These are phyloP conservation scores for Diospyros kaki DNA, from an alignment of 148 eudicot genomes.

Conservation along the genomic window DNA sequence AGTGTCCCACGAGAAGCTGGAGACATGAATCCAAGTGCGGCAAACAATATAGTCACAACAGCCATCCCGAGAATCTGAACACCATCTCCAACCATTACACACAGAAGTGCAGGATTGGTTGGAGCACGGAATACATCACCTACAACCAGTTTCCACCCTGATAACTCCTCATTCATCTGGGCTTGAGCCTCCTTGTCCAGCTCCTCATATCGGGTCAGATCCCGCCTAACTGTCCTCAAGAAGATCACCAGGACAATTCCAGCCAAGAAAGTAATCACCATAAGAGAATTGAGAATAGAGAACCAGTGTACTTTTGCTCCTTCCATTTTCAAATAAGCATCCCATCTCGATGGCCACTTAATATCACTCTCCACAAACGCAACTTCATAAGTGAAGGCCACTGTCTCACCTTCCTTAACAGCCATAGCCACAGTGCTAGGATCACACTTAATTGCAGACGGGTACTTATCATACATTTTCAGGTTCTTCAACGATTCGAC, in stretches of 20 bases:
- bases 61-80: slow-evolving; percentile 38
- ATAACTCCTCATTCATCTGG: slow-evolving; percentile 28
- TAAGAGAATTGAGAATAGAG: slow-evolving; percentile 29
- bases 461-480: slow-evolving; percentile 25
- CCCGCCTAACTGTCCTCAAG: slow-evolving; percentile 33
- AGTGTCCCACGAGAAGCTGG: slow-evolving; percentile 39
- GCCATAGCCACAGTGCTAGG: slow-evolving; percentile 20
- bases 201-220: slow-evolving; percentile 34
- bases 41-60: slow-evolving; percentile 33
- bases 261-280: slow-evolving; percentile 38
- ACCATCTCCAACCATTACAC: slow-evolving; percentile 34
- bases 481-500: slow-evolving; percentile 14
- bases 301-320: slow-evolving; percentile 40
- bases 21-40: slow-evolving; percentile 40
- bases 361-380: slow-evolving; percentile 32
- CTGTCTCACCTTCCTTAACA: slow-evolving; percentile 25
- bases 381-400: slow-evolving; percentile 33
- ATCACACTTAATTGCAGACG: slow-evolving; percentile 25
- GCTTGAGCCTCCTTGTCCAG: slow-evolving; percentile 28
- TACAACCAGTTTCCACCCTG: slow-evolving; percentile 30
- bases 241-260: slow-evolving; percentile 37
- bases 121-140: slow-evolving; percentile 37
- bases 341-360: slow-evolving; percentile 42
- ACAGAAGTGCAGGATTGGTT: slow-evolving; percentile 22
- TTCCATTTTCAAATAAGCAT: slow-evolving; percentile 30